phyloP scores from a whole-genome alignment of 805 yeast genomes.

The Pichia paraexigua region DNA sequence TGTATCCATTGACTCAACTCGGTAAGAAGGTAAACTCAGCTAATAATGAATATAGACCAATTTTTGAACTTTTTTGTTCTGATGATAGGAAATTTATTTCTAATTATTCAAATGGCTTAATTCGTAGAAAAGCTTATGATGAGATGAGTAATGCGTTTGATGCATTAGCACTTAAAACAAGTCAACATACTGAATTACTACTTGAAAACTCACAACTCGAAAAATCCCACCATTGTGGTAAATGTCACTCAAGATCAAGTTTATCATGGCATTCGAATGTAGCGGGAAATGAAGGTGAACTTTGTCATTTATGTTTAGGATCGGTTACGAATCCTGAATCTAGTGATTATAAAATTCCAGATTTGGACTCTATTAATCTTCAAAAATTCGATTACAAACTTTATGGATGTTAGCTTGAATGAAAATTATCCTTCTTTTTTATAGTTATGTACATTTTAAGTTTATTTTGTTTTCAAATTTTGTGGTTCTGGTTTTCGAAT shows the following conservation, averaged over 20 bases:
- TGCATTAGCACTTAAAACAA: not conserved
- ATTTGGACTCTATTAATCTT: not conserved
- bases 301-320: conserved; percentile 5
- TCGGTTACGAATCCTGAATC: not conserved
- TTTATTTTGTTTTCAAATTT: not conserved
- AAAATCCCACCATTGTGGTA: not conserved
- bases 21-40: conserved; percentile 24
- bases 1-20: conserved; percentile 24
- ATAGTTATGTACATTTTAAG: not conserved
- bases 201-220: not conserved
- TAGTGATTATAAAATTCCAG: not conserved
- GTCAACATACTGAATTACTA: not conserved
- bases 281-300: not conserved
- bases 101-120: conserved; percentile 7
- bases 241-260: conserved; percentile 3
- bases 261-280: conserved; percentile 4
- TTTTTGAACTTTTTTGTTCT: conserved; percentile 33
- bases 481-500: not conserved
- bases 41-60: conserved; percentile 28
- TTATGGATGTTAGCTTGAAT: not conserved
- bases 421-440: not conserved
- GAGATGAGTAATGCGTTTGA: conserved; percentile 4
- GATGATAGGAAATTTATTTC: conserved; percentile 22
- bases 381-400: not conserved
- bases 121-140: conserved; percentile 7